These are phyloP conservation scores for Penicillium paradoxum DNA, from an alignment of 495 filamentous ascomycete species.

Conservation along the genomic window DNA sequence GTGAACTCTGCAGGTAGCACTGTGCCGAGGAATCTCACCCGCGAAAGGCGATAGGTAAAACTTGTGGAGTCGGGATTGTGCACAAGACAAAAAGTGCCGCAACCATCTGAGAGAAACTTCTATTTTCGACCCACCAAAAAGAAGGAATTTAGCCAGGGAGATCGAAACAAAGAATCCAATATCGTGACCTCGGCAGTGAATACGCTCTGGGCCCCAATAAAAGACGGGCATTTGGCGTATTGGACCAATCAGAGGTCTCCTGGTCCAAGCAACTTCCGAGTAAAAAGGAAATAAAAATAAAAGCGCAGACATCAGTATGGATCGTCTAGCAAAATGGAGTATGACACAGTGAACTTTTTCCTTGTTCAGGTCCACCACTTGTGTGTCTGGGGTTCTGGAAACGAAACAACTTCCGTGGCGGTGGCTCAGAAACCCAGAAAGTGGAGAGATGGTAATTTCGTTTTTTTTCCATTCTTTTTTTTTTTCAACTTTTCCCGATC, in stretches of 20 bases:
- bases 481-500: neutral
- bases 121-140: conserved; percentile 8
- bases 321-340: conserved; percentile 5
- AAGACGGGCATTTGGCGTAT: neutral
- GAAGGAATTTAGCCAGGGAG: conserved; percentile 2
- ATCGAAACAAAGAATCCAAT: conserved; percentile 3
- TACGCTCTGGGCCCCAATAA: too few species aligned
- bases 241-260: neutral
- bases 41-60: conserved; percentile 2
- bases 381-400: conserved; percentile 32
- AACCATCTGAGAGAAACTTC: conserved; percentile 13
- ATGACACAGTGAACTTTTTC: conserved; percentile 8
- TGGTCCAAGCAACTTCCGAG: neutral
- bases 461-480: neutral
- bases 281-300: neutral
- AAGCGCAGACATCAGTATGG: neutral
- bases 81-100: conserved; percentile 15
- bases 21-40: conserved; percentile 4
- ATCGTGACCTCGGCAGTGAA: too few species aligned
- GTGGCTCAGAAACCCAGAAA: conserved; percentile 21
- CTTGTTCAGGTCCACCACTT: neutral
- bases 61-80: conserved; percentile 18
- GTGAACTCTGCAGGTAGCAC: conserved; percentile 2
- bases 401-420: conserved; percentile 26
- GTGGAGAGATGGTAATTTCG: conserved; percentile 1